A percentile compares a stretch with the other conserved stretches of the same genome.
Evolutionary conservation across 1,139 yeast genomes (phyloP).

Genomic region (Candida sojae): DNA sequence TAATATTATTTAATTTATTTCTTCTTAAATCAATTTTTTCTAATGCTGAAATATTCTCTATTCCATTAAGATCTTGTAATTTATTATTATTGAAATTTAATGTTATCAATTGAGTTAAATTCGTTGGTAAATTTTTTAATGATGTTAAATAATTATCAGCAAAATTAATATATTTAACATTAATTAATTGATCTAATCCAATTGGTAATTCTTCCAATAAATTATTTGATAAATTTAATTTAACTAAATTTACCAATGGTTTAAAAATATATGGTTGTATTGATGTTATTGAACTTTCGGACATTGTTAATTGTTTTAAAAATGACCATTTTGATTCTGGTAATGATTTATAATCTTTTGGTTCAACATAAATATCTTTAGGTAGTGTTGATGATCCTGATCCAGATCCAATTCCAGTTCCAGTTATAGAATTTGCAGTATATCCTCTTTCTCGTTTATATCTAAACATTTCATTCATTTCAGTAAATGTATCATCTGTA

Average conservation of each 20-base stretch:
- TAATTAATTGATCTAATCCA: conserved; percentile 50
- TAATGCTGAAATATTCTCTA: conserved; percentile 46
- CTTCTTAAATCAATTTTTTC: conserved; percentile 62
- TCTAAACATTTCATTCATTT: conserved; percentile 21
- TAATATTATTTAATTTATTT: conserved; percentile 38
- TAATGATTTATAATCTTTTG: conserved; percentile 24
- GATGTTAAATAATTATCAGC: conserved; percentile 46
- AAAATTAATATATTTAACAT: conserved; percentile 56
- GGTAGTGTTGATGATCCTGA: conserved; percentile 13
- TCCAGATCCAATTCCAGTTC: conserved; percentile 29
- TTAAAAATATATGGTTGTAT: conserved; percentile 50
- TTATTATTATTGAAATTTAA: conserved; percentile 59
- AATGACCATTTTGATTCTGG: conserved; percentile 53
- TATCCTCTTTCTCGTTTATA: conserved; percentile 29
- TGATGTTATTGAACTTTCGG: conserved; percentile 53
- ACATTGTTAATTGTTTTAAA: conserved; percentile 56
- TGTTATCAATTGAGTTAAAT: conserved; percentile 45
- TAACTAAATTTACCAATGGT: conserved; percentile 51
- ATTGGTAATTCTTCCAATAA: conserved; percentile 51
- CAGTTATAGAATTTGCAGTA: conserved; percentile 24
- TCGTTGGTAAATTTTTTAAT: conserved; percentile 40
- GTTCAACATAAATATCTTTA: conserved; percentile 16
- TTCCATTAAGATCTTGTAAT: conserved; percentile 44
- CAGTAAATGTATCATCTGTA: conserved; percentile 14
- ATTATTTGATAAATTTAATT: conserved; percentile 60